phyloP scores from a whole-genome alignment of 257 asterid species.

The Gentiana dahurica region DNA sequence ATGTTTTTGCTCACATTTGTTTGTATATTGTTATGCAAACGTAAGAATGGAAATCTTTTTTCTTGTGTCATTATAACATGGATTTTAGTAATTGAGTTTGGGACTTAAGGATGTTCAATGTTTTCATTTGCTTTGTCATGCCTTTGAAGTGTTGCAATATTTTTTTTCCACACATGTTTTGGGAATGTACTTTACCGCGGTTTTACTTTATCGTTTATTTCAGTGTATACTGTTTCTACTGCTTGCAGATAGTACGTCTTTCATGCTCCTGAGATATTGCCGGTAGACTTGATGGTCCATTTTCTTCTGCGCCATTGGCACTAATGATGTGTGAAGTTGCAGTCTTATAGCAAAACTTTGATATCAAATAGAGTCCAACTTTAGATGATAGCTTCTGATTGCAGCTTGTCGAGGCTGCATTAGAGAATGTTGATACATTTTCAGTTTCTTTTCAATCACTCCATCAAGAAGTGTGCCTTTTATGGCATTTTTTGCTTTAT shows the following conservation, averaged over 20 bases:
- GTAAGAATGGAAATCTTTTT: too few relatives aligned
- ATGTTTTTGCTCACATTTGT: too few relatives aligned
- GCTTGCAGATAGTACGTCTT: constrained; percentile 29
- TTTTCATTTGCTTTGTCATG: too few relatives aligned
- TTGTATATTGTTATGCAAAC: too few relatives aligned
- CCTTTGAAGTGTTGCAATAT: too few relatives aligned
- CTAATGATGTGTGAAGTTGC: constrained; percentile 10
- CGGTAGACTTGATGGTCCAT: constrained; percentile 7
- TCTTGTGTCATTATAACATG: too few relatives aligned
- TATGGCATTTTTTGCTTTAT: constrained; percentile 46
- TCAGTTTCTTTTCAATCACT: constrained; percentile 50
- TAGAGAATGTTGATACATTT: constrained; percentile 79
- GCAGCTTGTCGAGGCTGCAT: constrained; percentile 96
- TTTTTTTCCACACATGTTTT: too few relatives aligned
- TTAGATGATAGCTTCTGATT: constrained; percentile 53
- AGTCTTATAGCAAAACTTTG: constrained; percentile 11
- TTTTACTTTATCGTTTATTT: constrained; percentile 10
- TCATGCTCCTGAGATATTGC: constrained; percentile 5
- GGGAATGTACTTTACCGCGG: background rate
- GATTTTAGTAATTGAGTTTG: too few relatives aligned
- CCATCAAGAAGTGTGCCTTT: constrained; percentile 52
- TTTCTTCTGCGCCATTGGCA: constrained; percentile 3
- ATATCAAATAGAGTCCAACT: constrained; percentile 23
- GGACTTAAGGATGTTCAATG: too few relatives aligned
- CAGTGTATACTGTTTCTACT: constrained; percentile 8